These are phyloP conservation scores for Larix kaempferi DNA, from an alignment of 75 land plant species.

Conservation along the genomic window DNA sequence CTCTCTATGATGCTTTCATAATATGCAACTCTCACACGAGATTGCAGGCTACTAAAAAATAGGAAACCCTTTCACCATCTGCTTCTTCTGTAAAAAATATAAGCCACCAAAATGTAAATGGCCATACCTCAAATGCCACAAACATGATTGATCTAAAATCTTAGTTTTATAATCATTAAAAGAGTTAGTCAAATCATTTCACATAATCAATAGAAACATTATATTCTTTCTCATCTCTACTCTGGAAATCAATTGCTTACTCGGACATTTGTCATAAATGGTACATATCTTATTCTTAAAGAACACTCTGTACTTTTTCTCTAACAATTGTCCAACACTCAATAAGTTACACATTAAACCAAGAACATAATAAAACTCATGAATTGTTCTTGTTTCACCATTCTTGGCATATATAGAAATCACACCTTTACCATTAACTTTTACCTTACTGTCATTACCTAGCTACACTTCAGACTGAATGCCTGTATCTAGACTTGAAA, in stretches of 20 bases:
- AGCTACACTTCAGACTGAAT: neutral
- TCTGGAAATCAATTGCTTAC: neutral
- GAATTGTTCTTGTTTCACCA: neutral
- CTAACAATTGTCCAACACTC: neutral
- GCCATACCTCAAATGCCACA: neutral
- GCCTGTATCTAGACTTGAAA: neutral
- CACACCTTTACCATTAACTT: too few relatives aligned
- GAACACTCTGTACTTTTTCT: neutral
- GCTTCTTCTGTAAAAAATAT: neutral
- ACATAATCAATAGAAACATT: too few relatives aligned
- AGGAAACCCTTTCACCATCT: neutral
- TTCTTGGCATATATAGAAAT: neutral
- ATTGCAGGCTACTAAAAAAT: neutral
- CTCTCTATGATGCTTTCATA: neutral
- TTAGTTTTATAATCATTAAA: neutral
- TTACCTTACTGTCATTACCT: neutral
- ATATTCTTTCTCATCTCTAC: neutral
- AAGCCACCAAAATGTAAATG: neutral
- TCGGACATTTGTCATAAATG: too few relatives aligned
- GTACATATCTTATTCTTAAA: neutral
- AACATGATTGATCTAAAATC: neutral
- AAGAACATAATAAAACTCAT: neutral
- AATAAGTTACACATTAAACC: neutral
- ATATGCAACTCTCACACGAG: neutral
- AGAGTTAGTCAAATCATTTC: neutral